These are phyloP conservation scores for Colletotrichum sp. DNA, from an alignment of 2,329 filamentous ascomycete genomes.

Conservation along the genomic window DNA sequence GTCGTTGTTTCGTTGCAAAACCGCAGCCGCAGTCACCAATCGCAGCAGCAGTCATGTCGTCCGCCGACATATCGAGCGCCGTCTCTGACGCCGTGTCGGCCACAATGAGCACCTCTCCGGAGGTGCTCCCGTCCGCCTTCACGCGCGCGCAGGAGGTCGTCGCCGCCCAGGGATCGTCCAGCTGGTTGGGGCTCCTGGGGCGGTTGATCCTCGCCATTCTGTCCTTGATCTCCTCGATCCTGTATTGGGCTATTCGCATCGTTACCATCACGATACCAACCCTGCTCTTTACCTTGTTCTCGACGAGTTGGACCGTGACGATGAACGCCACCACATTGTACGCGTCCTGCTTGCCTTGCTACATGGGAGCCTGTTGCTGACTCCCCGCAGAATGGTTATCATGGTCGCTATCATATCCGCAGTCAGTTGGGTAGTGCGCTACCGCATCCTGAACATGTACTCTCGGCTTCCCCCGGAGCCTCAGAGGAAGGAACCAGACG, in stretches of 20 bases:
- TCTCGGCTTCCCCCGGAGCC: conserved; percentile 91
- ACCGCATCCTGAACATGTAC: conserved; percentile 97
- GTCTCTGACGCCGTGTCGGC: conserved; percentile 35
- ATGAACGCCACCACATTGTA: conserved; percentile 98
- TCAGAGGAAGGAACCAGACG: conserved; percentile 91
- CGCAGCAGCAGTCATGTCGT: conserved; percentile 41
- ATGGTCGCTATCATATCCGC: conserved; percentile 79
- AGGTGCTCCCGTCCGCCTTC: conserved; percentile 42
- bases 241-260: conserved; percentile 85
- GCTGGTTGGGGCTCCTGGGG: conserved; percentile 64
- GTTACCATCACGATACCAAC: conserved; percentile 88
- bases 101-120: conserved; percentile 33
- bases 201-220: conserved; percentile 60
- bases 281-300: conserved; percentile 87
- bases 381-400: conserved; percentile 70
- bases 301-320: conserved; percentile 92
- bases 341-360: conserved; percentile 30
- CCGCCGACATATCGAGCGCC: conserved; percentile 42
- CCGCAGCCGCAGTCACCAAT: background rate
- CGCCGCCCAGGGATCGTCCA: conserved; percentile 44
- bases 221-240: conserved; percentile 59
- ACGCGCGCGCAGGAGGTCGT: conserved; percentile 39
- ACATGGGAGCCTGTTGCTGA: conserved; percentile 20
- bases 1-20: background rate
- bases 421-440: conserved; percentile 91